Percentiles rank a stretch among this genome's conserved stretches.
These are phyloP conservation scores for Pseudogymnoascus verrucosus DNA, from an alignment of 2,329 filamentous ascomycete species.

Conservation along the genomic window DNA sequence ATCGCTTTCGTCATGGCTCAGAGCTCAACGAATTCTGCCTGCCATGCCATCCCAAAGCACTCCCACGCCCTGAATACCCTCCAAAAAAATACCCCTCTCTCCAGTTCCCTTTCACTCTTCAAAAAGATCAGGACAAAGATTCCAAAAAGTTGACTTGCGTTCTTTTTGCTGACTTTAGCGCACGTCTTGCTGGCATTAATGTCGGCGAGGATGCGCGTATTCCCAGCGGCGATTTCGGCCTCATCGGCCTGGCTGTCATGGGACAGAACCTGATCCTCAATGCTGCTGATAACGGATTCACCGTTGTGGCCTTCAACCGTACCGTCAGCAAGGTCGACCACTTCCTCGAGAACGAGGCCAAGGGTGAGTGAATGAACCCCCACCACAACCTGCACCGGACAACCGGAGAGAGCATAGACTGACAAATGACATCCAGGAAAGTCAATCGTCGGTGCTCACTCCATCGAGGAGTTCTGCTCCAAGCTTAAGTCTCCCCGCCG, in stretches of 20 bases:
- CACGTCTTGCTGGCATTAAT: conserved; percentile 66
- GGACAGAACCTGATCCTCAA: conserved; percentile 85
- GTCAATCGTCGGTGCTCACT: conserved; percentile 88
- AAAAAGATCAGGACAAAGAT: conserved; percentile 11
- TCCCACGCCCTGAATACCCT: background rate
- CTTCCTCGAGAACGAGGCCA: conserved; percentile 85
- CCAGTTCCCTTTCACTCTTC: conserved; percentile 5
- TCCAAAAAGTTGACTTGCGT: conserved; percentile 20
- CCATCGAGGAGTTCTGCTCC: conserved; percentile 84
- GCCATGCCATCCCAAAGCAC: conserved; percentile 9
- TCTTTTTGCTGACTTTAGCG: conserved; percentile 42
- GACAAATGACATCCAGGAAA: conserved; percentile 51
- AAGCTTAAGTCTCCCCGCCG: conserved; percentile 97
- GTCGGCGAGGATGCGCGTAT: conserved; percentile 52
- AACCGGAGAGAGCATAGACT: conserved; percentile 32
- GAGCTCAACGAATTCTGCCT: conserved; percentile 10
- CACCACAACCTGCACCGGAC: background rate
- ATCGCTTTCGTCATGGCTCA: conserved; percentile 20
- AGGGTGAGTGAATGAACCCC: conserved; percentile 44
- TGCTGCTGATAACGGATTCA: conserved; percentile 88
- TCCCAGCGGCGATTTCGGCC: conserved; percentile 65
- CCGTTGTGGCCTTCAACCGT: conserved; percentile 96
- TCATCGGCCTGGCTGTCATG: conserved; percentile 90
- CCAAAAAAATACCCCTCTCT: conserved; percentile 10
- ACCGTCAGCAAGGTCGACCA: conserved; percentile 96